Conservation (phyloP, 2,329 filamentous ascomycete genomes). For the Fusarium luffae region DNA sequence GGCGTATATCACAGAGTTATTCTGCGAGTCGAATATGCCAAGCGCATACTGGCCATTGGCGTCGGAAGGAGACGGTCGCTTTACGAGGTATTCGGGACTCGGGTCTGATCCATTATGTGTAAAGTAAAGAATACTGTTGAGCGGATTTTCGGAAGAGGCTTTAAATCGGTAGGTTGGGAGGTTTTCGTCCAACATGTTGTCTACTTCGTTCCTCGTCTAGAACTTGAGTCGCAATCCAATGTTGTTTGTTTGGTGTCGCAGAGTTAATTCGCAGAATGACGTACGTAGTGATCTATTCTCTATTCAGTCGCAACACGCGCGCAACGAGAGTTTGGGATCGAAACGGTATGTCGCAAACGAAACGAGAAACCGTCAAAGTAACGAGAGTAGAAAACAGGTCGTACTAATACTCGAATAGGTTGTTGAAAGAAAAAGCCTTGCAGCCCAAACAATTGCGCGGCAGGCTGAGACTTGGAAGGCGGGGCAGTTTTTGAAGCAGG, state of each 20-base stretch:
- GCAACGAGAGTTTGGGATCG: neutral
- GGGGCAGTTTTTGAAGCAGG: conserved; percentile 19
- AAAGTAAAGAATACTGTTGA: conserved; percentile 68
- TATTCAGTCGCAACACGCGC: conserved; percentile 3
- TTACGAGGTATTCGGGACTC: conserved; percentile 81
- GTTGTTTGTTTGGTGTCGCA: conserved; percentile 16
- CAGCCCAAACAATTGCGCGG: conserved; percentile 30
- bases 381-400: neutral
- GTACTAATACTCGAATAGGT: neutral
- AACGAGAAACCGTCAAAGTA: neutral
- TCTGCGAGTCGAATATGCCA: conserved; percentile 84
- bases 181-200: conserved; percentile 87
- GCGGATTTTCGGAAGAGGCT: conserved; percentile 62
- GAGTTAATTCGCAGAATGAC: conserved; percentile 18
- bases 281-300: conserved; percentile 21
- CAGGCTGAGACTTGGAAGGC: conserved; percentile 29
- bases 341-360: neutral
- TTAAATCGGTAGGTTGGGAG: conserved; percentile 77
- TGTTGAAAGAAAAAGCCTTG: conserved; percentile 15
- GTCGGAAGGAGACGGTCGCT: conserved; percentile 73
- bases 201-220: neutral
- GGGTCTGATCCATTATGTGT: conserved; percentile 83
- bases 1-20: conserved; percentile 83
- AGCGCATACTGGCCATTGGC: conserved; percentile 87
- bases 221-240: conserved; percentile 2